Percentiles rank a stretch among this genome's conserved stretches.
Evolutionary conservation across 169 alveolate genomes (phyloP).

Genomic region (Theileria sp.): DNA sequence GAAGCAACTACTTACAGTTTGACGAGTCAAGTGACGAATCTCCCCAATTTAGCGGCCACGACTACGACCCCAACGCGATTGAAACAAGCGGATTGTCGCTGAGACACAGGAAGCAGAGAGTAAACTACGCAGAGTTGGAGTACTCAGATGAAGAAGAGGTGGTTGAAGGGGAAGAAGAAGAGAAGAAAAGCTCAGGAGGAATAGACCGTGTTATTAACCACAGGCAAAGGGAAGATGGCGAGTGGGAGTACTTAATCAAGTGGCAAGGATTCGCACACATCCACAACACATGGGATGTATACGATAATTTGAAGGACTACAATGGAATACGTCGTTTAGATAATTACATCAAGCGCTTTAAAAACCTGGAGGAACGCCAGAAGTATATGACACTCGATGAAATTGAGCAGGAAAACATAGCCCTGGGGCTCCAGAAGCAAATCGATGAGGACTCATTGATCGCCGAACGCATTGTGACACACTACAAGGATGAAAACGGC

Average conservation of each 20-base stretch:
- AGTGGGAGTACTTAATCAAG: slow-evolving; percentile 80
- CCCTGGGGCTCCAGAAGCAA: slow-evolving; percentile 82
- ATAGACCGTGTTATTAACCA: slow-evolving; percentile 75
- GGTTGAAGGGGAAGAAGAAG: slow-evolving; percentile 50
- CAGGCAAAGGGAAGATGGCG: slow-evolving; percentile 67
- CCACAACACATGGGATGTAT: slow-evolving; percentile 87
- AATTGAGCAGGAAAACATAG: slow-evolving; percentile 85
- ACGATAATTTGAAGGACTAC: slow-evolving; percentile 74
- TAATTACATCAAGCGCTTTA: slow-evolving; percentile 80
- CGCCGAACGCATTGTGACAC: slow-evolving; percentile 85
- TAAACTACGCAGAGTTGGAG: slow-evolving; percentile 66
- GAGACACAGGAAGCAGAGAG: slow-evolving; percentile 57
- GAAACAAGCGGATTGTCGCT: slow-evolving; percentile 36
- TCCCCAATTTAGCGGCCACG: slow-evolving; percentile 21
- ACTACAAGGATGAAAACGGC: slow-evolving; percentile 62
- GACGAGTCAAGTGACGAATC: slow-evolving; percentile 50
- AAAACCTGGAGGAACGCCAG: slow-evolving; percentile 72
- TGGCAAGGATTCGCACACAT: slow-evolving; percentile 88
- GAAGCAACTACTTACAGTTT: slow-evolving; percentile 52
- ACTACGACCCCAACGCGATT: slow-evolving; percentile 1
- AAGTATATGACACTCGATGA: slow-evolving; percentile 86
- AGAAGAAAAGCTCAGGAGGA: slow-evolving; percentile 72
- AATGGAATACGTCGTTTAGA: slow-evolving; percentile 83
- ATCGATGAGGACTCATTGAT: slow-evolving; percentile 86
- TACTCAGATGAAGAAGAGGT: slow-evolving; percentile 36